Evolutionary conservation across 169 alveolate genomes (phyloP), one percentile per base, ranked within the genome.

Genomic region (Plasmodium cynomolgi): DNA sequence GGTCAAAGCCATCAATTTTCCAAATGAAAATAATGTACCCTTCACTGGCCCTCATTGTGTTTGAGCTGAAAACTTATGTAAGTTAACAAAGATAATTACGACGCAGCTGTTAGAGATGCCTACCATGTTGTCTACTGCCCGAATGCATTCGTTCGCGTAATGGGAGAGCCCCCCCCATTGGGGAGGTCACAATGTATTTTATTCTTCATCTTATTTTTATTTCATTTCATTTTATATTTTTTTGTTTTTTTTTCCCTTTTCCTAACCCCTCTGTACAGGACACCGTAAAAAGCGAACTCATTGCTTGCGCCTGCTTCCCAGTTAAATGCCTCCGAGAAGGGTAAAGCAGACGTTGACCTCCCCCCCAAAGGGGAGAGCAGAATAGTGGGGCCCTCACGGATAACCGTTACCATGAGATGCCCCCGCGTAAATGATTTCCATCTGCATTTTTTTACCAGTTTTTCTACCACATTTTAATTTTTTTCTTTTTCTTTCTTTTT

Each of bases 241-340:
- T 47, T 81, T 81, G 6, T 62, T n/a, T n/a, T 44, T 85, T 29
- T 50, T 74, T 73, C 33, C 50, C 34, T 74, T 75, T 85, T 88
- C 20, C 47, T 29, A 41, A 44, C n/a, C 58, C 56, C 31, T 23
- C 9, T 72, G 20, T 91, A 31, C 33, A 91, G 95, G 97, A 95
- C 81, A 93, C 96, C 9, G 96, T 95, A 83, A 95, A 95, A 71
- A 92, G 96, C 41, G 97, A 95, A 39, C 75, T 92, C 41, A 91
- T 95, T 81, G 97, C 97, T 13, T 95, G 96, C 41, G 97, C 97
- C 17, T 95, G 96, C 20, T 93, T 95, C 74, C 97, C 97, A 75
- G 93, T 95, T 41, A 93, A 94, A 82, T 95, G 97, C 31, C 84
- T 95, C 54, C 83, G 97, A 77, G 95, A 91, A 82, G 95, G 95